Evolutionary conservation across 148 eudicot species (phyloP), one percentile per base, ranked within the genome.

Genomic region (Rhododendron ovatum): DNA sequence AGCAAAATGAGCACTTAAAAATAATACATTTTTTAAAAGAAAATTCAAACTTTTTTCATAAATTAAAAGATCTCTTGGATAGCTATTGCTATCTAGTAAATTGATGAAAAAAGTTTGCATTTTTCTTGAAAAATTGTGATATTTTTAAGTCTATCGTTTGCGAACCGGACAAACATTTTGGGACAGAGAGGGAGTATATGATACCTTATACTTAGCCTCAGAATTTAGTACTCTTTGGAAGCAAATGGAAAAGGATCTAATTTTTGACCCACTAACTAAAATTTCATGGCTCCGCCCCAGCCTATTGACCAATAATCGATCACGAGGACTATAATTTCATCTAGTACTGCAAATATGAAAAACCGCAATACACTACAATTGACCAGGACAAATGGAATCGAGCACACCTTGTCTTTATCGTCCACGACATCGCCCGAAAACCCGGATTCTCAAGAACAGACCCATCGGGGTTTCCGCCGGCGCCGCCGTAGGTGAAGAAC

Each of bases 381-480:
- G 39, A 73, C 41, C 77, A 73, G 20, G 20, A 73, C 5, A 20
- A 55, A 7, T 12, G 5, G 15, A n/a, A 53, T 12, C 30, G n/a
- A 80, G 35, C 84, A 12, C 35, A 90, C 93, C 93, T 91, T 89
- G 18, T 90, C 93, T 78, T 77, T 88, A 7, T 90, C 93, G 82
- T 88, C 93, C 77, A 82, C 84, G 79, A 37, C 24, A 10, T 74
- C 45, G n/a, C 24, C 43, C 48, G n/a, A 39, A 75, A 18, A 15
- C 45, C 24, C n/a, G 24, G 20, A 75, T 18, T 43, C 39, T 37
- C 79, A 75, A 35, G 47, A 17, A 75, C 20, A 37, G 79, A 75
- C 3, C 20, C 48, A 7, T 39, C 79, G 79, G 79, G 2, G 11
- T 37, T 18, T 17, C 87, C 86, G 3, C 39, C 50, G 28, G 39